Evolutionary conservation across 1,139 yeast genomes (phyloP).

Genomic region (Kurtzmaniella quercitrusa): DNA sequence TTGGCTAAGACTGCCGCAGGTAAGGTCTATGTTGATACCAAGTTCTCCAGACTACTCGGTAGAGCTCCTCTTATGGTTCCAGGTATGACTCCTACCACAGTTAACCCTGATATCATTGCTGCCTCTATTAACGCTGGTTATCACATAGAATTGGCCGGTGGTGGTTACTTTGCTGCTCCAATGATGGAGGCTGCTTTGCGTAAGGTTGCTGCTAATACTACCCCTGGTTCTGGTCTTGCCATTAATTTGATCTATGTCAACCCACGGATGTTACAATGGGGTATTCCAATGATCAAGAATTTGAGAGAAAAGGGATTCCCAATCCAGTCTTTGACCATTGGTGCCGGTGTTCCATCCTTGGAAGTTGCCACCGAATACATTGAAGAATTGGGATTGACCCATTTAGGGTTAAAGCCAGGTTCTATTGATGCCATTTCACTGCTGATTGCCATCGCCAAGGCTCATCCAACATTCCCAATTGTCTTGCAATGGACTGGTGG

Average conservation of each 20-base stretch:
- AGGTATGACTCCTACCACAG: constrained; percentile 99
- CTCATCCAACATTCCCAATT: constrained; percentile 94
- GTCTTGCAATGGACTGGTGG: constrained; percentile 99
- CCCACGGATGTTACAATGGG: constrained; percentile 98
- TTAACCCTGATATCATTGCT: constrained; percentile 87
- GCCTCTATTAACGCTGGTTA: constrained; percentile 95
- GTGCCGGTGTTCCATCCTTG: constrained; percentile 98
- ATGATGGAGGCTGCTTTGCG: constrained; percentile 74
- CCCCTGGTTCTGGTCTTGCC: constrained; percentile 88
- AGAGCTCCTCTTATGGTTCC: constrained; percentile 97
- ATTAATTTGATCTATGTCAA: constrained; percentile 91
- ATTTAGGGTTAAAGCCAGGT: constrained; percentile 96
- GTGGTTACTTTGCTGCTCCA: constrained; percentile 83
- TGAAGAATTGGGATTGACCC: constrained; percentile 86
- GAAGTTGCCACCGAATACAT: constrained; percentile 98
- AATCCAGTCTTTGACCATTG: constrained; percentile 91
- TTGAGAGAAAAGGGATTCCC: constrained; percentile 92
- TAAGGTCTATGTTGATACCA: constrained; percentile 82
- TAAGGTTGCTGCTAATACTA: constrained; percentile 57
- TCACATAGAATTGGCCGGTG: constrained; percentile 97
- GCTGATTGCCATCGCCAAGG: constrained; percentile 86
- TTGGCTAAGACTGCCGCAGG: constrained; percentile 71
- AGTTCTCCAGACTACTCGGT: constrained; percentile 86
- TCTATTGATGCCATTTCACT: constrained; percentile 88
- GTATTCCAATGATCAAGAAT: constrained; percentile 88